Evolutionary conservation across 805 yeast genomes (phyloP).

Genomic region (Sungouiozyma ichnusensis): DNA sequence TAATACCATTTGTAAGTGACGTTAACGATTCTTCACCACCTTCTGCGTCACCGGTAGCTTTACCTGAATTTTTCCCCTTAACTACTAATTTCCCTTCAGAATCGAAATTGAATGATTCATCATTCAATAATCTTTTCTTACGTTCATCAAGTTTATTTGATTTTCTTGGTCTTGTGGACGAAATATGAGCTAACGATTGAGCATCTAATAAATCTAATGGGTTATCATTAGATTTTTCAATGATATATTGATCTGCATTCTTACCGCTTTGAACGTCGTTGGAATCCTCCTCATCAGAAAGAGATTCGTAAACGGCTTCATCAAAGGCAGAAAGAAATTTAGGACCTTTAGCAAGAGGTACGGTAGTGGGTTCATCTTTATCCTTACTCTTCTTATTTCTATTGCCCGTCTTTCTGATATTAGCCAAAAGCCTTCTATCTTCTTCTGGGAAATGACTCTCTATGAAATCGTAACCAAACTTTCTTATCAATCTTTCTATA

Average conservation of each 20-base stretch:
- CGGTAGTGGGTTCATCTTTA: constrained; percentile 11
- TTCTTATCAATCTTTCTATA: constrained; percentile 79
- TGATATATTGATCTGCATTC: constrained; percentile 49
- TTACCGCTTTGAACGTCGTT: constrained; percentile 32
- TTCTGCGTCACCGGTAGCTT: constrained; percentile 5
- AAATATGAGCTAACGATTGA: constrained; percentile 74
- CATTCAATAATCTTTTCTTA: constrained; percentile 22
- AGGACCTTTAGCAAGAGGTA: constrained; percentile 28
- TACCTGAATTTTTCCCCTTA: constrained; percentile 21
- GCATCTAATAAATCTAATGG: constrained; percentile 88
- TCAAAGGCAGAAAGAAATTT: constrained; percentile 81
- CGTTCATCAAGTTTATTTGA: constrained; percentile 31
- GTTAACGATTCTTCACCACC: constrained; percentile 39
- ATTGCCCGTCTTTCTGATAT: constrained; percentile 76
- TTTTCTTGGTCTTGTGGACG: constrained; percentile 74
- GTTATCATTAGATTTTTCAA: constrained; percentile 54
- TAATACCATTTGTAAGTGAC: constrained; percentile 50
- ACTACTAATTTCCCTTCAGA: constrained; percentile 29
- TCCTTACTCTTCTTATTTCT: constrained; percentile 67
- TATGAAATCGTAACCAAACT: constrained; percentile 81
- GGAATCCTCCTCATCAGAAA: constrained; percentile 48
- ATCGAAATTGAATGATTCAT: constrained; percentile 27
- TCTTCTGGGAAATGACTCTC: constrained; percentile 83
- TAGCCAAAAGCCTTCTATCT: constrained; percentile 70
- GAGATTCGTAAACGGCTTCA: constrained; percentile 75